These are phyloP conservation scores for Ulvella scutata DNA, from an alignment of 139 green algal species.

Conservation along the genomic window DNA sequence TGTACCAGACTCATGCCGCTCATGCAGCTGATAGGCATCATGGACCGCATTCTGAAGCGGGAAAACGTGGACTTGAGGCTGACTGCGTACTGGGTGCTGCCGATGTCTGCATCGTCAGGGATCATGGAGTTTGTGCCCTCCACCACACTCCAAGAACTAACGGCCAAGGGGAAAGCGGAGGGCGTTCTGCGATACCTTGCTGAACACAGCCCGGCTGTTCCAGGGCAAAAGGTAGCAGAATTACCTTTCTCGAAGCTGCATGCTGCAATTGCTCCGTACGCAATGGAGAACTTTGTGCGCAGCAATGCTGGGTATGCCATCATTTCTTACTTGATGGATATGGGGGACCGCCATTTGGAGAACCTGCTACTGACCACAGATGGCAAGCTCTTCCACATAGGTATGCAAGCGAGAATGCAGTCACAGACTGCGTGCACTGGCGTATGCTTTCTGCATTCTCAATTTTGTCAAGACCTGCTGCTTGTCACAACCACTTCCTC, in stretches of 20 bases:
- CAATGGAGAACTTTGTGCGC: conserved; percentile 77
- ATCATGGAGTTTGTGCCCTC: conserved; percentile 88
- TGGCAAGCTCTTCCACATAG: conserved; percentile 90
- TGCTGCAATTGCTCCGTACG: conserved; percentile 9
- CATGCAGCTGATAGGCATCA: conserved; percentile 85
- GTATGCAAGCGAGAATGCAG: no score
- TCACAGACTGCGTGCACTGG: no score
- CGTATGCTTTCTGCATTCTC: conserved; percentile 89
- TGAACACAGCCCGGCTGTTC: not conserved
- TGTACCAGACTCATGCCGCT: no score
- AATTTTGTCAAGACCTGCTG: conserved; percentile 2
- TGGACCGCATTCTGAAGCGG: conserved; percentile 90
- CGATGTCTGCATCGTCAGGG: conserved; percentile 11
- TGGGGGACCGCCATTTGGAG: conserved; percentile 91
- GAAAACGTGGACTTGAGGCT: conserved; percentile 85
- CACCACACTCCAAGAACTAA: conserved; percentile 47
- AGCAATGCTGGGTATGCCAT: conserved; percentile 90
- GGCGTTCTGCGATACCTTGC: not conserved
- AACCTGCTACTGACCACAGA: conserved; percentile 84
- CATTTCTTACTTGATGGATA: conserved; percentile 92
- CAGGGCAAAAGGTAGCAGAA: not conserved
- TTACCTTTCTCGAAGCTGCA: not conserved
- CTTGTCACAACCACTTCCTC: conserved; percentile 66
- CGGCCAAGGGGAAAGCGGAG: conserved; percentile 32
- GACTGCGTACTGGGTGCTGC: conserved; percentile 73